Conservation (phyloP, 768 basidiomycete species). For the Lactifluus echinatus region DNA sequence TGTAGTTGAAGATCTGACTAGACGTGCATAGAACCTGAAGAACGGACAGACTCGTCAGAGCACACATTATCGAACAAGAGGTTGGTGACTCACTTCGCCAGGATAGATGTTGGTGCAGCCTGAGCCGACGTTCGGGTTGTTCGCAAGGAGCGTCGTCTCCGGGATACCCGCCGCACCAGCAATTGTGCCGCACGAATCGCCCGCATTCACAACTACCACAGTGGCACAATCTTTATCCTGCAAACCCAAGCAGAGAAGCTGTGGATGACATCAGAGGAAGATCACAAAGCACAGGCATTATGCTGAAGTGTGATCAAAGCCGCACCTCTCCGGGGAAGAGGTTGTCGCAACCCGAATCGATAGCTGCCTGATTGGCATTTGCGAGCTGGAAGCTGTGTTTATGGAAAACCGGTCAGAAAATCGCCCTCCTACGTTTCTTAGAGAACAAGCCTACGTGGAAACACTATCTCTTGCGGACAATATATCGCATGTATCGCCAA, state of each 20-base stretch:
- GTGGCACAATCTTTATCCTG: constrained; percentile 46
- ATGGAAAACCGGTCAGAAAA: neutral
- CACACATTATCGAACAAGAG: neutral
- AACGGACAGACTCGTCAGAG: neutral
- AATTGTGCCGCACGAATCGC: constrained; percentile 46
- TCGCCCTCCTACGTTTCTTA: neutral
- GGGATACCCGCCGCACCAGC: constrained; percentile 33
- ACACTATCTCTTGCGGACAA: constrained; percentile 41
- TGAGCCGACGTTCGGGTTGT: constrained; percentile 66
- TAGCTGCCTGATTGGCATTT: constrained; percentile 37
- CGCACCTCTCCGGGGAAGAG: constrained; percentile 34
- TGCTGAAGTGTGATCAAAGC: neutral
- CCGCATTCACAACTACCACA: constrained; percentile 37
- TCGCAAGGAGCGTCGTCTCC: constrained; percentile 43
- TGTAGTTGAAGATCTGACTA: too few relatives aligned
- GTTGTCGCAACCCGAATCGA: constrained; percentile 41
- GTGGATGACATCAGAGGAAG: neutral
- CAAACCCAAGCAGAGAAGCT: constrained; percentile 46
- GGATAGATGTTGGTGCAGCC: constrained; percentile 60
- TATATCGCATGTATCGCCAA: constrained; percentile 47
- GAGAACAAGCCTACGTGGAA: constrained; percentile 33
- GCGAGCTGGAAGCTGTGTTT: constrained; percentile 48
- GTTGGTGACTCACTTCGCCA: constrained; percentile 51
- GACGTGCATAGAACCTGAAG: neutral
- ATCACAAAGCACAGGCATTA: too few relatives aligned